Base-by-base conservation (phyloP, 2,329 filamentous ascomycete species). In the Neopestalotiopsis sp. region DNA sequence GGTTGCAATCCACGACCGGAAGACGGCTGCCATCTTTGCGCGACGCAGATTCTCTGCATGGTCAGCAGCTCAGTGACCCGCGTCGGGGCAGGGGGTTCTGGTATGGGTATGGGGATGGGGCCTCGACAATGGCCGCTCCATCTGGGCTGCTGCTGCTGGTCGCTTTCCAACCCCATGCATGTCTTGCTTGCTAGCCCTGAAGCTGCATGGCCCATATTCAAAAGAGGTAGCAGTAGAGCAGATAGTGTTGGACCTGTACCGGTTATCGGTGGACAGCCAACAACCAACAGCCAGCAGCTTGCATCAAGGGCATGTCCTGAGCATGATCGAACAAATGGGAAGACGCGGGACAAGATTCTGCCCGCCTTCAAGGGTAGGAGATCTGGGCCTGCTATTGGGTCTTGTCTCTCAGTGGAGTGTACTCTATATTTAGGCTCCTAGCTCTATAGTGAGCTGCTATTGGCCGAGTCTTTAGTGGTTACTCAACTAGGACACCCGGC, bases 341-440 rank as follows among this genome's bases (percentile, higher is more conserved):
- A 45, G 59, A 64, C 49, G 61, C 67, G 67, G 67, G 67, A 68
- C 24, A 38, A 49, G 42, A 49, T 58, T 64, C 28, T 59, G 61
- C 58, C 32, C 20, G 10, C 20, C 30, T 38, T 45, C 17, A 59
- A 57, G 42, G 53, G 53, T 65, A 28, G 6, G 12, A 34, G 28
- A 34, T 57, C 40, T 66, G 20, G 17, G 5, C 49, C 20, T 28
- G 10, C 45, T 10, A 65, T 65, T 61, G 62, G 24, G 61, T 10
- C 62, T 24, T 17, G 42, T 28, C 14, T 40, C 13, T 6, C 13
- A 58, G 67, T 69, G 67, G 67, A 32, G 57, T 65, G 17, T 30
- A 17, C 17, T 66, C 67, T 69, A 69, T 63, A 66, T 61, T 69
- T 69, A 58, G 67, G 66, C 10, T 13, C 28, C 17, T 4, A 61